Base-by-base conservation (phyloP, 805 yeast genomes). In the Candida tallmaniae region DNA sequence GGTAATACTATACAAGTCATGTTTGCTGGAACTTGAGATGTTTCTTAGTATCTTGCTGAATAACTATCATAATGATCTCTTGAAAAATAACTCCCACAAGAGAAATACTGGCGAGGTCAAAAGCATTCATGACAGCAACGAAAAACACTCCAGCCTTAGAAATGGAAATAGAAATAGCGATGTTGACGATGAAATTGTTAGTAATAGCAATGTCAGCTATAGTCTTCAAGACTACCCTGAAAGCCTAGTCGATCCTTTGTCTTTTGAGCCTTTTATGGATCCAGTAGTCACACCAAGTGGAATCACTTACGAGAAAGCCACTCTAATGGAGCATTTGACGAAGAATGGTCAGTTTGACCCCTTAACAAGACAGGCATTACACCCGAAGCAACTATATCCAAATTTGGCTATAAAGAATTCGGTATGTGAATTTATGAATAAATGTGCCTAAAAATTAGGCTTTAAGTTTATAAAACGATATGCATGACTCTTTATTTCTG, bases 271-370 rank as follows among this genome's bases (percentile, higher is more conserved):
- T 21, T 63, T 65, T 39, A 42, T 41, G 27, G 72, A 68, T 23
- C 74, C 74, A 1, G 74, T 69, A 5, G 50, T 69, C n/a, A 56
- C 68, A 5, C 67, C 67, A 7, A 53, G 67, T 11, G 74, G 74
- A 3, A 60, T 60, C 16, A 52, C 71, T 1, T 69, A 61, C 37
- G 74, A 69, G 39, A 53, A 59, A 31, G 40, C 68, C 3, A 55
- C 60, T 50, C 41, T 68, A 9, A 22, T 62, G 25, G 56, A 59
- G 36, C 68, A 66, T 47, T 44, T 68, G 36, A 38, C 36, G 5
- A 52, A 50, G 35, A 54, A 46, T 27, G 60, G 54, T 17, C 43
- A 52, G 12, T 54, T 48, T 22, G 75, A 69, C 43, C 75, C 75
- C 4, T 45, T 70, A 24, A 60, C 72, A 1, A 50, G 71, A 36